These are phyloP conservation scores for Citrus medica DNA, from an alignment of 345 rosid genomes.

Conservation along the genomic window DNA sequence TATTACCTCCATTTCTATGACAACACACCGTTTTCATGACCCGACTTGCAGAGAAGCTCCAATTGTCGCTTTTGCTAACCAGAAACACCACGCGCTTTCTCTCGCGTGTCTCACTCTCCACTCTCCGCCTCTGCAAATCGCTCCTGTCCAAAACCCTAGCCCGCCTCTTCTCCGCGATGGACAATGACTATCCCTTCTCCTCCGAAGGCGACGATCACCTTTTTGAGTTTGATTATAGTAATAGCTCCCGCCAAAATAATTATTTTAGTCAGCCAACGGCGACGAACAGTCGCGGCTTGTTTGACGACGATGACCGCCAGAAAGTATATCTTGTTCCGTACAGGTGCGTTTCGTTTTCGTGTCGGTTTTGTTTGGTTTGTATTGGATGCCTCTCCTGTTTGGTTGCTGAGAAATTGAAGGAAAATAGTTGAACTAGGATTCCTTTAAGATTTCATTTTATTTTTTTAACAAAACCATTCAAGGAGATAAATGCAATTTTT, in stretches of 20 bases:
- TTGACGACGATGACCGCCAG: constrained; percentile 16
- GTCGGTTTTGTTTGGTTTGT: not conserved
- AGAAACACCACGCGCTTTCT: constrained; percentile 28
- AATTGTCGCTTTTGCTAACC: not conserved
- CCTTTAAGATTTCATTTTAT: not conserved
- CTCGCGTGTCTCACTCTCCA: constrained; percentile 22
- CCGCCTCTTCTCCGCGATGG: constrained; percentile 22
- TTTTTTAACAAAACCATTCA: not conserved
- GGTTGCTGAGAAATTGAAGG: constrained; percentile 7
- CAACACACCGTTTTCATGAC: constrained; percentile 4
- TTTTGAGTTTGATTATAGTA: constrained; percentile 22
- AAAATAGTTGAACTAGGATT: not conserved
- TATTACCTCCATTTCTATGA: not conserved
- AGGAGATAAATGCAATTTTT: not conserved
- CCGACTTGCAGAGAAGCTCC: constrained; percentile 18
- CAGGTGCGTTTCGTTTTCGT: constrained; percentile 24
- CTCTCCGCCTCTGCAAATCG: constrained; percentile 19
- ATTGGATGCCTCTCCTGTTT: constrained; percentile 2
- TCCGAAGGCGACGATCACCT: constrained; percentile 23
- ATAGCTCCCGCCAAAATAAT: constrained; percentile 8
- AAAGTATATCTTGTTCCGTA: constrained; percentile 49
- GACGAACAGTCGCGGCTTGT: not conserved
- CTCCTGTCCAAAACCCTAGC: constrained; percentile 19
- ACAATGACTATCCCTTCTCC: constrained; percentile 21
- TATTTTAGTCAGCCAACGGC: not conserved